Conservation (phyloP, 176 grass and related monocot species). For the Avena insularis region DNA sequence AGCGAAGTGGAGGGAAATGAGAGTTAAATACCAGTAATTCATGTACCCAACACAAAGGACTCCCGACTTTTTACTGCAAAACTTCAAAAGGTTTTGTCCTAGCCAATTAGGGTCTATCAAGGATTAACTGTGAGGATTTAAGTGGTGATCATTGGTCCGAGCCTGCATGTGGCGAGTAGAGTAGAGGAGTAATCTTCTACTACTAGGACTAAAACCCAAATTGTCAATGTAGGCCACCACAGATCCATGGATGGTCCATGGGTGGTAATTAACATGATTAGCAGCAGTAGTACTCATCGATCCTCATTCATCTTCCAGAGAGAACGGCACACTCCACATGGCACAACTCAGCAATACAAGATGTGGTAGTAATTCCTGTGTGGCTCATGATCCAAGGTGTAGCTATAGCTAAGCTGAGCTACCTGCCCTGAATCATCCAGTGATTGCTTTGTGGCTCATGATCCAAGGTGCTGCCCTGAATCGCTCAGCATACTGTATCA, state of each 20-base stretch:
- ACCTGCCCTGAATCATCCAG: background rate
- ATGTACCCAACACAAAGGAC: slow-evolving; percentile 37
- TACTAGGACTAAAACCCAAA: background rate
- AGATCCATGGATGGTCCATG: slow-evolving; percentile 9
- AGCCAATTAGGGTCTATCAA: background rate
- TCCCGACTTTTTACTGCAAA: background rate
- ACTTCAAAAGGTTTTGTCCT: background rate
- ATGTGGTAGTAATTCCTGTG: background rate
- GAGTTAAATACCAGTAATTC: slow-evolving; percentile 24
- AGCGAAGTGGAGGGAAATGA: background rate
- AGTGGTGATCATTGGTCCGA: slow-evolving; percentile 18
- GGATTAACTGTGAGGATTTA: slow-evolving; percentile 12
- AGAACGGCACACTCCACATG: slow-evolving; percentile 16
- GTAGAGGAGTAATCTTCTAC: background rate
- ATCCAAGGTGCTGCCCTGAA: slow-evolving; percentile 33
- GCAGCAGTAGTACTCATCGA: background rate
- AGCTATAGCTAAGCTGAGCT: background rate
- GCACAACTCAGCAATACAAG: slow-evolving; percentile 19
- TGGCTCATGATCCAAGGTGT: slow-evolving; percentile 43
- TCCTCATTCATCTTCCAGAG: slow-evolving; percentile 18
- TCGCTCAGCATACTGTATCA: background rate
- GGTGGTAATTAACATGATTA: background rate
- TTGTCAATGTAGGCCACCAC: slow-evolving; percentile 22
- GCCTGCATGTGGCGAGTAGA: slow-evolving; percentile 52
- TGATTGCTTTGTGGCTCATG: slow-evolving; percentile 15